phyloP scores from a whole-genome alignment of 495 filamentous ascomycete species.

The Glarea lozoyensis region DNA sequence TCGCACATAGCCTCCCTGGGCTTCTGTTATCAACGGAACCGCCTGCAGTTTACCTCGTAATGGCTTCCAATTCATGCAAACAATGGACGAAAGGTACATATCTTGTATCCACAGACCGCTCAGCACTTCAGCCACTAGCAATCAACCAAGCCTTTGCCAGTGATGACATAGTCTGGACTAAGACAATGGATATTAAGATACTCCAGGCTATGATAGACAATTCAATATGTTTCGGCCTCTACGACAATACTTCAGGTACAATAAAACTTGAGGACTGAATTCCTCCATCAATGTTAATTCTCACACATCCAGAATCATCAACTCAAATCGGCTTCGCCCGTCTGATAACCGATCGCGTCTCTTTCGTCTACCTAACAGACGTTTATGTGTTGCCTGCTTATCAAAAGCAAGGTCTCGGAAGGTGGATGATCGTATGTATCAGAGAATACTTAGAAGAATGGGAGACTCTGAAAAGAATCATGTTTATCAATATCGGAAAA shows the following conservation, averaged over 20 bases:
- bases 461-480: too few species aligned
- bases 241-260: slow-evolving; percentile 27
- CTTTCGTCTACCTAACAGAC: slow-evolving; percentile 62
- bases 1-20: too few species aligned
- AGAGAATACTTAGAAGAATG: too few species aligned
- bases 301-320: not conserved
- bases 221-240: slow-evolving; percentile 48
- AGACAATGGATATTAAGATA: slow-evolving; percentile 24
- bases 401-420: slow-evolving; percentile 51
- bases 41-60: not conserved
- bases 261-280: slow-evolving; percentile 24
- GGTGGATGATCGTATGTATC: slow-evolving; percentile 52
- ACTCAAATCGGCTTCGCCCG: slow-evolving; percentile 48
- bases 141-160: slow-evolving; percentile 41
- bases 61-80: slow-evolving; percentile 2
- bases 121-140: slow-evolving; percentile 36
- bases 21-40: too few species aligned
- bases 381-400: slow-evolving; percentile 50
- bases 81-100: slow-evolving; percentile 17
- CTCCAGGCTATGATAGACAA: slow-evolving; percentile 39
- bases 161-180: slow-evolving; percentile 48
- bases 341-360: slow-evolving; percentile 54
- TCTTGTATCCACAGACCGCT: slow-evolving; percentile 41
- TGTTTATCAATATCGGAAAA: too few species aligned
- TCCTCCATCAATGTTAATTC: not conserved